Evolutionary conservation across 176 grass and related monocot species (phyloP).

Genomic region (Musa acuminata): DNA sequence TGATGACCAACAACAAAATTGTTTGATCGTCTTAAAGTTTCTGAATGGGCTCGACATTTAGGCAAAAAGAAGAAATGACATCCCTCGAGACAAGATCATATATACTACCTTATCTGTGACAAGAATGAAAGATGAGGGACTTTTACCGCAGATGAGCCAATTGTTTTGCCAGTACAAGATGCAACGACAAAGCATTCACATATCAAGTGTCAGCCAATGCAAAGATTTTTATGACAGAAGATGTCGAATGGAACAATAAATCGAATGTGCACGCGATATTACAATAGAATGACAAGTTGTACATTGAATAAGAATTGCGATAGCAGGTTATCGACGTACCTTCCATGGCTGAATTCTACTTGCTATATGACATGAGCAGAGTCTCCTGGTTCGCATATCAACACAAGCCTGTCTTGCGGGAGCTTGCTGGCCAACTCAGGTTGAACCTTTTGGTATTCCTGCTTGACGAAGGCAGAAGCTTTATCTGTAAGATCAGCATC

Average conservation of each 20-base stretch:
- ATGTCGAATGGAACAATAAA: not conserved
- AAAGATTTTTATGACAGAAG: not conserved
- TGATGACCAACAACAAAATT: no score
- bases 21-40: no score
- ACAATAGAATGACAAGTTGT: not conserved
- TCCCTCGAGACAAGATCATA: no score
- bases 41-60: no score
- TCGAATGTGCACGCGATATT: not conserved
- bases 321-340: no score
- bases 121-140: no score
- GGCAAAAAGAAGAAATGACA: no score
- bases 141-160: no score
- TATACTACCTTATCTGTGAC: no score
- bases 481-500: constrained; percentile 30
- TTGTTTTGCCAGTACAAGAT: not conserved
- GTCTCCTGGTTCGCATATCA: constrained; percentile 62
- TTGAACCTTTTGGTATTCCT: constrained; percentile 59
- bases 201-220: not conserved
- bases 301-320: not conserved
- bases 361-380: constrained; percentile 41
- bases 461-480: constrained; percentile 47
- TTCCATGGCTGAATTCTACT: not conserved
- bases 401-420: constrained; percentile 45
- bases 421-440: constrained; percentile 52
- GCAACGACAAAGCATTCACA: not conserved